Evolutionary conservation across 345 rosid genomes (phyloP), one percentile per base, ranked within the genome.

Genomic region (Laguncularia racemosa): DNA sequence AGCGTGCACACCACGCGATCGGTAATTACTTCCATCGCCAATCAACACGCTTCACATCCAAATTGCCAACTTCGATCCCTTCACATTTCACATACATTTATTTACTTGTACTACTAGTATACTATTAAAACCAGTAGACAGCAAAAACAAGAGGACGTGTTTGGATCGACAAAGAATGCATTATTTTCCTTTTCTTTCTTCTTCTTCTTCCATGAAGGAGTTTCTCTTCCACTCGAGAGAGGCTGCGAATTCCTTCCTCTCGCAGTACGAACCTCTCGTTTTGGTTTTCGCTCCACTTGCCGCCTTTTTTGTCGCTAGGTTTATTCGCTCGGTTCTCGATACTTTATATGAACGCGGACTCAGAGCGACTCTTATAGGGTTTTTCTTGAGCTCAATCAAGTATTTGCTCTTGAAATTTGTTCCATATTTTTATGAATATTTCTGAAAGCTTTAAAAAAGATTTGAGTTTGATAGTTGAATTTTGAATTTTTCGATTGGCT

Each of bases 181-280:
- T 21, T 28, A 21, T 23, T 18, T 52, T 46, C 48, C 65, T 13
- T 52, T 50, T 12, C 44, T 43, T 46, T 44, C 59, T 45, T 12
- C 75, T 62, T 28, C 3, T 44, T 52, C 72, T 38, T 68, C 70
- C 54, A 59, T 67, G 53, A 66, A 58, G 58, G 60, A 73, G 4
- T 55, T 56, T 52, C 16, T 81, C 67, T 56, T 58, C 64, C 67
- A 62, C 38, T 62, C 63, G 45, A 75, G 90, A 77, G 79, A 54
- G 54, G 68, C 67, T 17, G 76, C 86, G 28, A 93, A 93, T 74
- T 76, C 78, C 2, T 74, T 64, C 57, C 69, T 90, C 53, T 79
- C 91, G 9, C 71, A 76, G 33, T 79, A 72, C 74, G 97, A 95
- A 69, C 99, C 97, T 50, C 65, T 87, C 56, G 65, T 60, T 59